These are phyloP conservation scores for Skeletonema costatum DNA, from an alignment of 108 stramenopile species.

Conservation along the genomic window DNA sequence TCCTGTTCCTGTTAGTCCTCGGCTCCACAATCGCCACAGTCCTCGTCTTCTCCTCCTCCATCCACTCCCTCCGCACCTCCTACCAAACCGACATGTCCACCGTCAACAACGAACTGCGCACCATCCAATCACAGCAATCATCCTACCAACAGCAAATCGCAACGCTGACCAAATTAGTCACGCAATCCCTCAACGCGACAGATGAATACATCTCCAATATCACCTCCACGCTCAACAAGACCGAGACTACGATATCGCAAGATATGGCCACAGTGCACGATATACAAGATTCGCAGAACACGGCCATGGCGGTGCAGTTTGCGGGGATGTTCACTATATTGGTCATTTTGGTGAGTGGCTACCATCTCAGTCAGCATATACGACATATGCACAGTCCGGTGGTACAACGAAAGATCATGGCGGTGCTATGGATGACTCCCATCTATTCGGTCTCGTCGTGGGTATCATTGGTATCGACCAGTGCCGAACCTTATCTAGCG, in stretches of 20 bases:
- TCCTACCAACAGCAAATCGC: slow-evolving; percentile 19
- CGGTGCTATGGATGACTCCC: slow-evolving; percentile 92
- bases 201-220: slow-evolving; percentile 46
- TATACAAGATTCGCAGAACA: slow-evolving; percentile 42
- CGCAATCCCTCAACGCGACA: slow-evolving; percentile 26
- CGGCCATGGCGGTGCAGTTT: slow-evolving; percentile 62
- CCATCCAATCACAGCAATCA: slow-evolving; percentile 27
- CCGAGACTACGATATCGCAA: slow-evolving; percentile 23
- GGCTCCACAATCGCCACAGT: slow-evolving; percentile 32
- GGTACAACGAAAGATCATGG: slow-evolving; percentile 84
- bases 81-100: slow-evolving; percentile 19
- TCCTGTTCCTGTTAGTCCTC: slow-evolving; percentile 27
- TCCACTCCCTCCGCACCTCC: slow-evolving; percentile 19
- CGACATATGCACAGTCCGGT: slow-evolving; percentile 78
- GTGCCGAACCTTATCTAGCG: slow-evolving; percentile 61
- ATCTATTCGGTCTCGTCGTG: slow-evolving; percentile 82
- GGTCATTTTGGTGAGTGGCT: slow-evolving; percentile 74
- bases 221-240: slow-evolving; percentile 27
- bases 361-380: slow-evolving; percentile 81
- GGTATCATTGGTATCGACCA: slow-evolving; percentile 65
- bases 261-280: slow-evolving; percentile 32
- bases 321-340: slow-evolving; percentile 84
- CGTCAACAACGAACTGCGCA: slow-evolving; percentile 3
- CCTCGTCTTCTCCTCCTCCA: slow-evolving; percentile 29
- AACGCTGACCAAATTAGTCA: slow-evolving; percentile 28